Percentiles rank a stretch among this genome's conserved stretches.
These are phyloP conservation scores for Candida nemodendra DNA, from an alignment of 805 yeast genomes.

Conservation along the genomic window DNA sequence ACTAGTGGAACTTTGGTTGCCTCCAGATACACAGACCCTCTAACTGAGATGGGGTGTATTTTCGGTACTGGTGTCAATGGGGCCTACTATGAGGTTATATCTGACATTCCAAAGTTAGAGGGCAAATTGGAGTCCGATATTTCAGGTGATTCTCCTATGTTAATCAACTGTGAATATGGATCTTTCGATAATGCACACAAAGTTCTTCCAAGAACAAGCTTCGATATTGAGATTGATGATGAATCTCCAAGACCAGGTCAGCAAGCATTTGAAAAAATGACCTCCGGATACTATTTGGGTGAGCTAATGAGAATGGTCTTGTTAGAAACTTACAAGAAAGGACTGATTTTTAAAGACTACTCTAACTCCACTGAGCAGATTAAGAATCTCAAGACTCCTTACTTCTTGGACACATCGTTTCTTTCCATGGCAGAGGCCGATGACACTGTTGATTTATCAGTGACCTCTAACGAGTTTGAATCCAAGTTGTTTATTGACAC, in stretches of 20 bases:
- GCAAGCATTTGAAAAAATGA: conserved; percentile 97
- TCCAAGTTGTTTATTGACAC: conserved; percentile 60
- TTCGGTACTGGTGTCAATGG: conserved; percentile 99
- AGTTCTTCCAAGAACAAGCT: conserved; percentile 87
- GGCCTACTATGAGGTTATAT: conserved; percentile 83
- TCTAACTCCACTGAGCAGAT: conserved; percentile 50
- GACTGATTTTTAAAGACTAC: conserved; percentile 63
- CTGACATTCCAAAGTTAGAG: conserved; percentile 78
- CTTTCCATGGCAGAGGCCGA: conserved; percentile 88
- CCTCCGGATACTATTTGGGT: conserved; percentile 95
- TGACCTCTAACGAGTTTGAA: conserved; percentile 67
- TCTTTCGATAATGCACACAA: conserved; percentile 92
- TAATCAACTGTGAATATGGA: conserved; percentile 98
- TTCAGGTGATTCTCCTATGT: conserved; percentile 71
- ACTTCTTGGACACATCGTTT: conserved; percentile 84
- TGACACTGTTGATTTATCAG: conserved; percentile 80
- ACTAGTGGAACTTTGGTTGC: conserved; percentile 98
- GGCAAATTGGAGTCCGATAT: conserved; percentile 72
- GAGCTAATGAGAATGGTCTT: conserved; percentile 83
- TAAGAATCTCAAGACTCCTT: conserved; percentile 59
- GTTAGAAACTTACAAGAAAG: conserved; percentile 67
- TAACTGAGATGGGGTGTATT: conserved; percentile 92
- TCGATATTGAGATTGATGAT: conserved; percentile 76
- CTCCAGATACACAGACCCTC: conserved; percentile 87
- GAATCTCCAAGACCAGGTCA: conserved; percentile 97